phyloP scores from a whole-genome alignment of 495 filamentous ascomycete genomes.

The Penicillium taxi region DNA sequence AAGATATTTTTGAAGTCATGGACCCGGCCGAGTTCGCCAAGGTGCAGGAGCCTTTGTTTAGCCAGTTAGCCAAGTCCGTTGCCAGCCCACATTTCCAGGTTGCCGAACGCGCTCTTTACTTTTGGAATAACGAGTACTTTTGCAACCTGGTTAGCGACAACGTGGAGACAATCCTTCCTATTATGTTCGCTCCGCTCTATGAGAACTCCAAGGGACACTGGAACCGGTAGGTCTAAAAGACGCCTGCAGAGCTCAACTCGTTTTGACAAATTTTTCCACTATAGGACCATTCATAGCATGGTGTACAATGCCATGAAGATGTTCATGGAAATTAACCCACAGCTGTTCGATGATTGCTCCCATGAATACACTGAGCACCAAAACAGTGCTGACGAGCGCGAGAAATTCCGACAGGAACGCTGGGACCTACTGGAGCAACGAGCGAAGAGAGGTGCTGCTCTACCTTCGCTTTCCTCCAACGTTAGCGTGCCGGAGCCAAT shows the following conservation, averaged over 20 bases:
- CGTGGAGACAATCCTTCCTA: constrained; percentile 93
- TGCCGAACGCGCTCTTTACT: constrained; percentile 93
- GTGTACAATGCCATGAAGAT: constrained; percentile 99
- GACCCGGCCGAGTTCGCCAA: constrained; percentile 98
- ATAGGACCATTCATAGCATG: constrained; percentile 97
- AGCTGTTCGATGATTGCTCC: constrained; percentile 97
- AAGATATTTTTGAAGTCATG: constrained; percentile 99
- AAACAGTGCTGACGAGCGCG: constrained; percentile 71
- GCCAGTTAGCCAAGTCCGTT: constrained; percentile 94
- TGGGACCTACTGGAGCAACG: constrained; percentile 82
- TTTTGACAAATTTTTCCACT: constrained; percentile 9
- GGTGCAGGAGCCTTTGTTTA: constrained; percentile 94
- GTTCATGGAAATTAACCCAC: constrained; percentile 99
- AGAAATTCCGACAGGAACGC: constrained; percentile 65
- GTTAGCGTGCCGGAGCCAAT: constrained; percentile 48
- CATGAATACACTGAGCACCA: constrained; percentile 97
- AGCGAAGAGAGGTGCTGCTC: constrained; percentile 50
- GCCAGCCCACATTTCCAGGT: constrained; percentile 99
- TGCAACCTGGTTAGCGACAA: constrained; percentile 99
- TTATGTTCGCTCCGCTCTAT: constrained; percentile 98
- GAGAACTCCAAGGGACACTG: constrained; percentile 99
- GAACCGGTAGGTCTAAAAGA: constrained; percentile 65
- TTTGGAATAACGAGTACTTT: constrained; percentile 99
- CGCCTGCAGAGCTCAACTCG: background rate
- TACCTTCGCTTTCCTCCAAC: constrained; percentile 25